Base-by-base conservation (phyloP, 352 stramenopile genomes). In the Phytophthora pseudosyringae region DNA sequence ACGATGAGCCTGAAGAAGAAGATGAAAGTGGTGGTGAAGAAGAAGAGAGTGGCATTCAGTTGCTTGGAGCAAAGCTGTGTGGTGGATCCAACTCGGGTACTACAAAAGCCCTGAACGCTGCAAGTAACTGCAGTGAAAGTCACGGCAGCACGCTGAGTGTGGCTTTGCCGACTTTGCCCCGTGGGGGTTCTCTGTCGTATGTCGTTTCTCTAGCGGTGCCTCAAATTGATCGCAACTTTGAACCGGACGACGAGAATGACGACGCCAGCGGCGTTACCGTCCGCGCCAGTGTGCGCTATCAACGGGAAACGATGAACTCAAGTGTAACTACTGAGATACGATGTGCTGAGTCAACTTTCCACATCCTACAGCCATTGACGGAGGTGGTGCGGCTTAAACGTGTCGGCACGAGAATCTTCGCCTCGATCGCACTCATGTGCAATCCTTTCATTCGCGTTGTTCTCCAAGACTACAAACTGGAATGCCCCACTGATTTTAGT, bases 311-410 rank as follows among this genome's bases (percentile, higher is more conserved):
- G 8, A n/a, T 39, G 5, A 39, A 50, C n/a, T 47, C 53, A 29
- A 73, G 41, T n/a, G 11, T 28, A 11, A 69, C 59, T 16, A 65
- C 52, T 1, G 66, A 70, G 28, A 54, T 82, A 36, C 69, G 71
- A 3, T 67, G 56, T 3, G 25, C 59, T 8, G 64, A 86, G 15
- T 47, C 55, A 18, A 61, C n/a, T 6, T 85, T 84, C 45, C 61
- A 50, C 3, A 47, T 81, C 13, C 35, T 81, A 13, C 63, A 59
- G 13, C 75, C 79, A 21, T 47, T 88, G 33, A 52, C 50, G 3
- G 72, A 80, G 21, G 28, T 44, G 4, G 59, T 86, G n/a, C 69
- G 68, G 18, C 63, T 86, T 3, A 75, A 80, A 32, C 76, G 73
- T 15, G 67, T 83, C 3, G 72, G 50, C 8, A 41, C 50, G 6